Conservation (phyloP, 2,329 filamentous ascomycete species). For the Fusarium sp. region DNA sequence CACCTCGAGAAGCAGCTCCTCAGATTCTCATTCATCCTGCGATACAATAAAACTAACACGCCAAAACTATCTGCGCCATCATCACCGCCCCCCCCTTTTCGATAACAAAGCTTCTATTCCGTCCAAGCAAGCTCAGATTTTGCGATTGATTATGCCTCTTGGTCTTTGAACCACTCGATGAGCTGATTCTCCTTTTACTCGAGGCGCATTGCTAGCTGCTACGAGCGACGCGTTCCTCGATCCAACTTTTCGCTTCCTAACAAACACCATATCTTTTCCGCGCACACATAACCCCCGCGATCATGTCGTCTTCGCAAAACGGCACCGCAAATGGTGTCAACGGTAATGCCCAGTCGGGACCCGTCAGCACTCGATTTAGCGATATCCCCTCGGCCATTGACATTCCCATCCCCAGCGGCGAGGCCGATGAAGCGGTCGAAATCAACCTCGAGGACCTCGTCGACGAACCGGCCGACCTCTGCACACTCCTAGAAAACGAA, state of each 20-base stretch:
- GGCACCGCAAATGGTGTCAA: constrained; percentile 60
- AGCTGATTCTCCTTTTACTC: constrained; percentile 46
- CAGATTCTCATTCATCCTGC: constrained; percentile 40
- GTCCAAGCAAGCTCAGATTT: background rate
- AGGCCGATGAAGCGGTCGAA: constrained; percentile 83
- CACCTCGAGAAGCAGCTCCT: constrained; percentile 16
- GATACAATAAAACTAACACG: constrained; percentile 44
- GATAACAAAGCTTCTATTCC: constrained; percentile 2
- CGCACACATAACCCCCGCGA: constrained; percentile 3
- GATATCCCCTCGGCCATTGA: constrained; percentile 75
- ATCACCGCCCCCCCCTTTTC: constrained; percentile 16
- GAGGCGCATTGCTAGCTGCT: constrained; percentile 51
- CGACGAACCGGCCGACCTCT: constrained; percentile 95
- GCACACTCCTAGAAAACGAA: constrained; percentile 94
- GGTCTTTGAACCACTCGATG: constrained; percentile 45
- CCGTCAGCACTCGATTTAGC: constrained; percentile 69
- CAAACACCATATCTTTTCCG: constrained; percentile 21
- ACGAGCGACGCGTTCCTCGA: constrained; percentile 50
- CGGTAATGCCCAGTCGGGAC: constrained; percentile 52
- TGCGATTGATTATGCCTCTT: constrained; percentile 47
- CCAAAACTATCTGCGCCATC: constrained; percentile 29
- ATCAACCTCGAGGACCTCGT: constrained; percentile 91
- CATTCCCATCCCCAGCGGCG: constrained; percentile 73
- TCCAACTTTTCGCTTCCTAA: constrained; percentile 31
- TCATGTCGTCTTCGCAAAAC: constrained; percentile 60